Percentiles rank a stretch among this genome's conserved stretches.
Evolutionary conservation across 345 rosid genomes (phyloP).

Genomic region (Cochlearia excelsa): DNA sequence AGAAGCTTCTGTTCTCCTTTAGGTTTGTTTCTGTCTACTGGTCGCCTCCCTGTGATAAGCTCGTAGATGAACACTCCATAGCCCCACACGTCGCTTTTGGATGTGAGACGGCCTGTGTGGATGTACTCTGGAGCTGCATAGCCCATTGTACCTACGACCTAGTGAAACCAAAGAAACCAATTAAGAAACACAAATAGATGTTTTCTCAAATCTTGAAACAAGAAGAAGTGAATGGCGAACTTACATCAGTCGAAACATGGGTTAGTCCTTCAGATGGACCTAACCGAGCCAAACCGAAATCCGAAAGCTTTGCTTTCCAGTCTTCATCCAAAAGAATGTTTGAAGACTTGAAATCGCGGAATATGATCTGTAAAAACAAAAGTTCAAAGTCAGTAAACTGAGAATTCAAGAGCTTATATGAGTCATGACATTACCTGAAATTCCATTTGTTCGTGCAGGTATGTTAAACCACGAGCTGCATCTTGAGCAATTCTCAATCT

Average conservation of each 20-base stretch:
- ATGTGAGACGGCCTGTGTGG: slow-evolving; percentile 78
- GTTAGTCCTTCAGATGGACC: slow-evolving; percentile 91
- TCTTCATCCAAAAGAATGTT: slow-evolving; percentile 34
- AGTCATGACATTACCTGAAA: slow-evolving; percentile 59
- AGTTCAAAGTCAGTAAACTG: slow-evolving; percentile 9
- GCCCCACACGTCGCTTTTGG: slow-evolving; percentile 59
- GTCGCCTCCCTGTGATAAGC: slow-evolving; percentile 83
- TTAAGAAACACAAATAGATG: background rate
- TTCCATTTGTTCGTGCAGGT: slow-evolving; percentile 85
- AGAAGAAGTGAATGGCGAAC: slow-evolving; percentile 23
- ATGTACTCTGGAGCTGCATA: slow-evolving; percentile 40
- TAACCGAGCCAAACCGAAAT: slow-evolving; percentile 91
- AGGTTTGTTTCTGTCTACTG: slow-evolving; percentile 74
- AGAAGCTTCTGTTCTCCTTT: slow-evolving; percentile 78
- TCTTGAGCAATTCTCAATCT: slow-evolving; percentile 87
- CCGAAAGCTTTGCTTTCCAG: slow-evolving; percentile 96
- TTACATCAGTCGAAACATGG: slow-evolving; percentile 88
- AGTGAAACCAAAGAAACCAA: slow-evolving; percentile 12
- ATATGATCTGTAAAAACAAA: slow-evolving; percentile 54
- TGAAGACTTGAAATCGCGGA: slow-evolving; percentile 11
- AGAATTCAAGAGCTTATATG: slow-evolving; percentile 15
- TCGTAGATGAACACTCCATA: slow-evolving; percentile 52
- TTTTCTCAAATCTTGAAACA: slow-evolving; percentile 3
- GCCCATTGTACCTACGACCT: slow-evolving; percentile 95
- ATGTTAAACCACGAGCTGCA: slow-evolving; percentile 80